Percentiles rank a stretch among this genome's conserved stretches.
These are phyloP conservation scores for Boletus pseudopeckii DNA, from an alignment of 768 basidiomycete genomes.

Conservation along the genomic window DNA sequence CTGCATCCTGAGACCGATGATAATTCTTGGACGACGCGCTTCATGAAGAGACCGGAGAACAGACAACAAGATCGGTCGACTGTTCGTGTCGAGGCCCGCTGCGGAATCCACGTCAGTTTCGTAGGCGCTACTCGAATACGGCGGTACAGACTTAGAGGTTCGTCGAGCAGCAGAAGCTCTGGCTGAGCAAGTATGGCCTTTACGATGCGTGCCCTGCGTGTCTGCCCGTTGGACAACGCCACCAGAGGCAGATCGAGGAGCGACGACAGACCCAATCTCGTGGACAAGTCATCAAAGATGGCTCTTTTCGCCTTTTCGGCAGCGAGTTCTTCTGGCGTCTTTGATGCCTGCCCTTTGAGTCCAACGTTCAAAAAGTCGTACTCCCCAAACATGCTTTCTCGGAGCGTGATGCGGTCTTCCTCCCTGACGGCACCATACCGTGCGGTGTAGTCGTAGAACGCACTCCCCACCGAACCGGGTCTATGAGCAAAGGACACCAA, in stretches of 20 bases:
- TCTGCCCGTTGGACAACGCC: constrained; percentile 91
- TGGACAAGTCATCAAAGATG: constrained; percentile 52
- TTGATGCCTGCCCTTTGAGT: constrained; percentile 18
- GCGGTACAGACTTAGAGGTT: constrained; percentile 69
- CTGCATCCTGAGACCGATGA: constrained; percentile 65
- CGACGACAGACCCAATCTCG: constrained; percentile 51
- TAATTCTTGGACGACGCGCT: constrained; percentile 50
- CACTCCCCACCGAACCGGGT: constrained; percentile 53
- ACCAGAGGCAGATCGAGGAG: constrained; percentile 83
- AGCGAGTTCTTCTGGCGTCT: constrained; percentile 22
- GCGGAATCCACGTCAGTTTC: background rate
- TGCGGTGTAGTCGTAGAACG: constrained; percentile 90
- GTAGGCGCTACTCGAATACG: background rate
- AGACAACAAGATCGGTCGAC: constrained; percentile 51
- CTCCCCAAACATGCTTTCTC: constrained; percentile 65
- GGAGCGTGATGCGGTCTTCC: constrained; percentile 74
- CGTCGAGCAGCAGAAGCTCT: constrained; percentile 80
- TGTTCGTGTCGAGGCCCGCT: constrained; percentile 77
- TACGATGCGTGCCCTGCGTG: constrained; percentile 77
- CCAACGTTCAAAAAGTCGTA: constrained; percentile 36
- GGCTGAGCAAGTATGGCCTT: constrained; percentile 70
- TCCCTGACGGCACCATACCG: constrained; percentile 88
- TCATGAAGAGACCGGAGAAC: constrained; percentile 56
- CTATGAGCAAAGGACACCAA: constrained; percentile 70
- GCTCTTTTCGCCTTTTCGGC: constrained; percentile 28